Conservation (phyloP, 2,329 filamentous ascomycete genomes). For the Xylariomycetidae sp. region DNA sequence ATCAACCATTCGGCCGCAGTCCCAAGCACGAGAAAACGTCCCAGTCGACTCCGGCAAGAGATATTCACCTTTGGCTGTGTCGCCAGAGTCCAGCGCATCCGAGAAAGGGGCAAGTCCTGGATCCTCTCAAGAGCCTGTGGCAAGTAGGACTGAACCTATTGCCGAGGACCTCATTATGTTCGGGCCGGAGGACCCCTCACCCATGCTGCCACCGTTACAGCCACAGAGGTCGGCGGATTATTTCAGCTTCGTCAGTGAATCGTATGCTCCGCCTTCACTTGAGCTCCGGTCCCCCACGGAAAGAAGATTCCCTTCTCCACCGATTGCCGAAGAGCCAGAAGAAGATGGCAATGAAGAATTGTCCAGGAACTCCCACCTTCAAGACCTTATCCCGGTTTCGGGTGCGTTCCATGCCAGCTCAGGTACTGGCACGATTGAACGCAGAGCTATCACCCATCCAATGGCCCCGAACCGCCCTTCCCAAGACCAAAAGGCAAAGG, state of each 20-base stretch:
- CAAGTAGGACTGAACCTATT: background rate
- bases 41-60: slow-evolving; percentile 7
- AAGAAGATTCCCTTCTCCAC: slow-evolving; percentile 13
- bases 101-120: slow-evolving; percentile 8
- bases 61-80: slow-evolving; percentile 9
- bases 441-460: no score
- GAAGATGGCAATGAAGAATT: slow-evolving; percentile 11
- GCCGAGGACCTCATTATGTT: slow-evolving; percentile 12
- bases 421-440: no score
- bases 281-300: slow-evolving; percentile 20
- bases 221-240: slow-evolving; percentile 22
- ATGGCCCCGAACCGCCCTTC: slow-evolving; percentile 2
- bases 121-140: background rate
- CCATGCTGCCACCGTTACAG: slow-evolving; percentile 10
- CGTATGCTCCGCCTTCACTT: slow-evolving; percentile 22
- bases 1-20: slow-evolving; percentile 20
- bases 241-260: slow-evolving; percentile 24
- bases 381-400: no score
- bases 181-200: slow-evolving; percentile 8
- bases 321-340: slow-evolving; percentile 15
- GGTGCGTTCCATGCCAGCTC: no score
- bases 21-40: slow-evolving; percentile 11
- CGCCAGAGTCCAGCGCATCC: slow-evolving; percentile 9
- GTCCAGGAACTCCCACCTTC: slow-evolving; percentile 5
- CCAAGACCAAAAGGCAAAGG: slow-evolving; percentile 13